Percentiles rank a stretch among this genome's conserved stretches.
Evolutionary conservation across 805 yeast genomes (phyloP).

Genomic region (Blastobotrys chiropterorum): DNA sequence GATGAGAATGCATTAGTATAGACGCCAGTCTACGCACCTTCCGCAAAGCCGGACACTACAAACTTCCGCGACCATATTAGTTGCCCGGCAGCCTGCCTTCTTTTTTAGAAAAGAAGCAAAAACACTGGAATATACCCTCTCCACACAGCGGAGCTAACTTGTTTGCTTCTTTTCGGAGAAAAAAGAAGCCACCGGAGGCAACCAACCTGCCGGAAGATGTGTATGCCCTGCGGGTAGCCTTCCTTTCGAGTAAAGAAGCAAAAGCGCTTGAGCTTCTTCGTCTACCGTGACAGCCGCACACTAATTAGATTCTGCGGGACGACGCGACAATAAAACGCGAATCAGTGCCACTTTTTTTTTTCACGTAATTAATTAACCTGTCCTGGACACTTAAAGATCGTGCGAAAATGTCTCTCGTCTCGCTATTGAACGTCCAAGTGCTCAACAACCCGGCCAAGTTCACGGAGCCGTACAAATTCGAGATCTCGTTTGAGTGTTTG

Average conservation of each 20-base stretch:
- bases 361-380: background rate
- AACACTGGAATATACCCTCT: background rate
- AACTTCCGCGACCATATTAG: no score
- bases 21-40: no score
- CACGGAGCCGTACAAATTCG: constrained; percentile 90
- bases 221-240: background rate
- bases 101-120: background rate
- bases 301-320: background rate
- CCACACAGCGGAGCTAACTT: background rate
- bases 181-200: no score
- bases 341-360: background rate
- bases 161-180: background rate
- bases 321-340: constrained; percentile 2
- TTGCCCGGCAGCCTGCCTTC: no score
- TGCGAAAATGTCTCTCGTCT: constrained; percentile 76
- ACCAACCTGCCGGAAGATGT: no score
- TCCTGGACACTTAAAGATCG: background rate
- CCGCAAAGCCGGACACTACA: no score
- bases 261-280: background rate
- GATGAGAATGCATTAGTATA: no score
- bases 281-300: background rate
- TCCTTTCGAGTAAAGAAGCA: no score
- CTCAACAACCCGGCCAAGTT: constrained; percentile 93
- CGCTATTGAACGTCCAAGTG: constrained; percentile 84
- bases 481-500: constrained; percentile 93